Evolutionary conservation across 805 yeast genomes (phyloP), one percentile per base, ranked within the genome.

Genomic region (Maudiozyma pseudohumilis): DNA sequence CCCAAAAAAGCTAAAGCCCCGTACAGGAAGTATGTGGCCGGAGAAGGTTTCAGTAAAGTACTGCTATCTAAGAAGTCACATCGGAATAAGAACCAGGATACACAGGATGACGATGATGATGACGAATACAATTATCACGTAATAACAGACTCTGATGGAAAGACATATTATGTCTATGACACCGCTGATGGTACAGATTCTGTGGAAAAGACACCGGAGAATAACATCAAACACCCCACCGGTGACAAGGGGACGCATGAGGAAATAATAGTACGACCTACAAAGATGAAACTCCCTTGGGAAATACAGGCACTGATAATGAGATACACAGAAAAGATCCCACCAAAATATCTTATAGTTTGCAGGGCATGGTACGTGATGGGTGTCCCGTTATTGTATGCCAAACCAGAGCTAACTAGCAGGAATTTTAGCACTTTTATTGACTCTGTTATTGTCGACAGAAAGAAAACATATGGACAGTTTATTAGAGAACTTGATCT

Each of bases 1-100:
- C 87, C 95, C 9, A 81, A 80, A 67, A 81, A 87, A 68, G 66
- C 72, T 33, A 77, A 79, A 44, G 86, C 87, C 39, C 87, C 88
- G 5, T 87, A 83, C 61, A 70, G 77, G 59, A 72, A 79, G 58
- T 85, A 84, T 56, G 86, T 73, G 7, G 75, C 71, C 8, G 67
- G 66, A 7, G 53, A 54, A 38, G 64, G 57, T 40, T 72, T 32
- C 37, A 25, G 34, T 5, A 36, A 32, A 27, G 47, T 43, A 5
- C 17, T 34, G 11, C 30, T 43, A 5, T 40, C 47, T 6, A 42
- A 36, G 27, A 36, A 42, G 16, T 23, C 35, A 25, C 7, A 23
- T 18, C 23, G 9, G 13, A 32, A 31, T 31, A 29, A 27, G 20
- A 26, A 21, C 29, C 25, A 26, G 13, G 31, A 36, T 20, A 33